Evolutionary conservation across 2,329 filamentous ascomycete species (phyloP), one percentile per base, ranked within the genome.

Genomic region (Ascochyta lentis): DNA sequence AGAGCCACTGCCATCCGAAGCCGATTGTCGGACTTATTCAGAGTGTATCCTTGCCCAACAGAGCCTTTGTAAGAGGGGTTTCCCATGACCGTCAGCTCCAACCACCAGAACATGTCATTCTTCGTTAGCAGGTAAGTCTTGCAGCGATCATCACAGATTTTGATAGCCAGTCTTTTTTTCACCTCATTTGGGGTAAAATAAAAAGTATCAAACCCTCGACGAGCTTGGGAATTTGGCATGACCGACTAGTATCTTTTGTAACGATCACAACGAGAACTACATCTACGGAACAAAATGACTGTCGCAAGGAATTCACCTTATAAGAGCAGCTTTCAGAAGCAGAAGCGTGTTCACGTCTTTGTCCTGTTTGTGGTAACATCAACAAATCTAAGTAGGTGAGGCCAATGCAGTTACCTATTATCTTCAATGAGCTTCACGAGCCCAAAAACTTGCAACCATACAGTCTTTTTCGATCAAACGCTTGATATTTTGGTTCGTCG

Each of bases 251-350:
- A 50, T 38, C 33, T 9, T 41, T 42, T 38, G 16, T 44, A 64
- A 57, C 23, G 49, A 58, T 24, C 48, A 60, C 55, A 64, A 62
- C 51, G 56, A 64, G 34, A 62, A 54, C 40, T 62, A 60, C 49
- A 55, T 64, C 33, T 64, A 62, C 46, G 54, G 59, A 45, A 52
- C 39, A 39, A 26, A 31, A 19, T 19, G 19, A 19, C 19, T 19
- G 3, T 19, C 19, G 19, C 19, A 19, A 19, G 3, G 19, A 19
- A 19, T 19, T 19, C 19, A 19, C 19, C 19, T 19, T 19, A 3
- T 19, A 19, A 19, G 3, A 19, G 19, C 19, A 19, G 19, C 19
- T 3, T 3, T 19, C 19, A 19, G 19, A 19, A 19, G 19, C 19
- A 19, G 19, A 19, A 19, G 19, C 19, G 19, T 19, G 3, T 19